These are phyloP conservation scores for Skeletonema potamos DNA, from an alignment of 108 stramenopile genomes.

Conservation along the genomic window DNA sequence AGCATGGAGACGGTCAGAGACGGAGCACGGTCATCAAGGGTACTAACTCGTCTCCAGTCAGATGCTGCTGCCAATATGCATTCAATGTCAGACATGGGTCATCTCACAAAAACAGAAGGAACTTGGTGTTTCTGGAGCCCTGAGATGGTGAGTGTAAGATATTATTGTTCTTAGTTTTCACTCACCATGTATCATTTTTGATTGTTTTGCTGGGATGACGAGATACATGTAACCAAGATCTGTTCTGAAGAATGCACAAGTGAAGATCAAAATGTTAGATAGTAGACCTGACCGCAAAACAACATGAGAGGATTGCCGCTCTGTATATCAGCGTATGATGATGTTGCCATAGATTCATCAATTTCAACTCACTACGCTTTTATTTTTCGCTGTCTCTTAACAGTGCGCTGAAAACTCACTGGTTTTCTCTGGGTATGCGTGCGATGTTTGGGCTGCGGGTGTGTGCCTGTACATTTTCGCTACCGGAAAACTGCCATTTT, in stretches of 20 bases:
- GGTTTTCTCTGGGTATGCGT: slow-evolving; percentile 81
- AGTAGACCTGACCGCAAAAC: too few species aligned
- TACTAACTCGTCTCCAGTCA: not conserved
- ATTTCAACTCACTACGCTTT: not conserved
- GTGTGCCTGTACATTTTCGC: slow-evolving; percentile 89
- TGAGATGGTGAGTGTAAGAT: slow-evolving; percentile 68
- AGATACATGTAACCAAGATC: too few species aligned
- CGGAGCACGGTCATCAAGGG: not conserved
- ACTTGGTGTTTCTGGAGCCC: slow-evolving; percentile 90
- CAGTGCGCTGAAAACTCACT: slow-evolving; percentile 15
- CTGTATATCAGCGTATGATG: too few species aligned
- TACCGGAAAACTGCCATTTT: slow-evolving; percentile 84
- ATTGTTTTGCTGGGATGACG: too few species aligned
- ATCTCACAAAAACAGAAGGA: slow-evolving; percentile 85
- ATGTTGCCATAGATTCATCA: not conserved
- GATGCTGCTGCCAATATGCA: slow-evolving; percentile 65
- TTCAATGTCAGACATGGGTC: slow-evolving; percentile 54
- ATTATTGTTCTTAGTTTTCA: not conserved
- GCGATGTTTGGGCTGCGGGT: slow-evolving; percentile 93
- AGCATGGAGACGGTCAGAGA: slow-evolving; percentile 1
- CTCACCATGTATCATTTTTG: too few species aligned
- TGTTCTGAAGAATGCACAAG: too few species aligned
- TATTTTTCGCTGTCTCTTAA: not conserved
- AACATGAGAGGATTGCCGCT: too few species aligned
- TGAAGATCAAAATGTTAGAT: too few species aligned